Percentiles rank a stretch among this genome's conserved stretches.
phyloP scores from a whole-genome alignment of 2,329 filamentous ascomycete genomes.

The Neonectria magnoliae region DNA sequence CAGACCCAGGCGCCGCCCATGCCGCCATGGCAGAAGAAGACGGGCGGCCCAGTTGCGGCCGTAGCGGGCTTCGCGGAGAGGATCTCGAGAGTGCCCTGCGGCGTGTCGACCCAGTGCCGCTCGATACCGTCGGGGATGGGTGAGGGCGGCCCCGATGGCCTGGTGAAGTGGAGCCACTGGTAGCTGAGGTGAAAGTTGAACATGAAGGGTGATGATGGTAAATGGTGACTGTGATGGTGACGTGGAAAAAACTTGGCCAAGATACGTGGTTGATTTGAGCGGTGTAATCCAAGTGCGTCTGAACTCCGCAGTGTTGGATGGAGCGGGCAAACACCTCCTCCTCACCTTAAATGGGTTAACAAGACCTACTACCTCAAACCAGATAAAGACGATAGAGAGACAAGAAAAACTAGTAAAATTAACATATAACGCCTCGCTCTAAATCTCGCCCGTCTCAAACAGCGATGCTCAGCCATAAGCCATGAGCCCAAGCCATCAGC shows the following conservation, averaged over 20 bases:
- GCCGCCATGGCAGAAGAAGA: conserved; percentile 65
- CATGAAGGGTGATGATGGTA: conserved; percentile 24
- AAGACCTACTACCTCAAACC: neutral
- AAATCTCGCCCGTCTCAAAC: conserved; percentile 4
- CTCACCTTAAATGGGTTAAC: neutral
- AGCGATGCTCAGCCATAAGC: neutral
- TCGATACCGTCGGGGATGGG: conserved; percentile 51
- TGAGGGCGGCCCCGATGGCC: conserved; percentile 35
- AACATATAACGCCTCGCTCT: neutral
- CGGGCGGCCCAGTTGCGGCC: conserved; percentile 41
- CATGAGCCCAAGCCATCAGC: conserved; percentile 9
- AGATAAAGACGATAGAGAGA: neutral
- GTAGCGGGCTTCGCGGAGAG: conserved; percentile 52
- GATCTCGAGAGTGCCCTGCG: conserved; percentile 59
- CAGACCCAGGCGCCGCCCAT: conserved; percentile 65
- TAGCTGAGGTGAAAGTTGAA: conserved; percentile 40
- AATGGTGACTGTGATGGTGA: neutral
- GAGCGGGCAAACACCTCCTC: neutral
- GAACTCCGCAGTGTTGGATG: neutral
- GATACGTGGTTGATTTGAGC: neutral
- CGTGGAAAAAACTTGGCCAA: neutral
- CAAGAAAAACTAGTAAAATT: neutral
- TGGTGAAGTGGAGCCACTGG: conserved; percentile 39
- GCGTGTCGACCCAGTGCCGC: conserved; percentile 55
- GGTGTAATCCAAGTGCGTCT: neutral